Base-by-base conservation (phyloP, 176 grass and related monocot species). In the Luzula sylvatica region DNA sequence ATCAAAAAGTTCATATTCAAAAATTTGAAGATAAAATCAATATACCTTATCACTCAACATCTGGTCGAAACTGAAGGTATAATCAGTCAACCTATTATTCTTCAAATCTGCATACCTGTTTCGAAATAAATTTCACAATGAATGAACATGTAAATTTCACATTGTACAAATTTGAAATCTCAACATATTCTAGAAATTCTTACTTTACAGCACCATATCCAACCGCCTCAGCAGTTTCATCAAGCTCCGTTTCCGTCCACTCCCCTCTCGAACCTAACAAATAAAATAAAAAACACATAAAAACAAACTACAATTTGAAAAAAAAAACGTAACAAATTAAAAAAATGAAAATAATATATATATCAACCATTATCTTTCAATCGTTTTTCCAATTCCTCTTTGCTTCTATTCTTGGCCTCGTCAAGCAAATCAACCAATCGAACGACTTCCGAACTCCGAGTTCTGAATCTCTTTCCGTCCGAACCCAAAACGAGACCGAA, bases 161-260 rank as follows among this genome's bases (percentile, higher is more conserved):
- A 26, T 28, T 41, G 50, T 46, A 39, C 65, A 20, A 44, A 42
- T 20, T 46, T 16, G 65, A 71, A 14, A 28, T 13, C 2, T 28
- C 32, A 58, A 40, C 75, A 61, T n/a, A n/a, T 66, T 61, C 1
- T 15, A 55, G 3, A 39, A 59, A 62, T 7, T 55, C 81, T 61
- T 79, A 86, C 85, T 89, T 96, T 58, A 89, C 65, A 73, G 92
- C 92, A 8, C 92, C 85, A 89, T 96, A 96, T 71, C 85, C 92
- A 74, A 96, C 71, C 15, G 92, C 92, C 56, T 86, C 86, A 14
- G 84, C 82, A 77, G 92, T 96, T 63, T 78, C 41, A 20, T 89
- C 81, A 67, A 96, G 72, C 50, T 89, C 81, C 54, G 82, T 84
- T 23, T 89, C 81, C n/a, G 81, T 96, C 87, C 87, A 93, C 12